Base-by-base conservation (phyloP, 2,329 filamentous ascomycete genomes). In the Colletotrichum liriopes region DNA sequence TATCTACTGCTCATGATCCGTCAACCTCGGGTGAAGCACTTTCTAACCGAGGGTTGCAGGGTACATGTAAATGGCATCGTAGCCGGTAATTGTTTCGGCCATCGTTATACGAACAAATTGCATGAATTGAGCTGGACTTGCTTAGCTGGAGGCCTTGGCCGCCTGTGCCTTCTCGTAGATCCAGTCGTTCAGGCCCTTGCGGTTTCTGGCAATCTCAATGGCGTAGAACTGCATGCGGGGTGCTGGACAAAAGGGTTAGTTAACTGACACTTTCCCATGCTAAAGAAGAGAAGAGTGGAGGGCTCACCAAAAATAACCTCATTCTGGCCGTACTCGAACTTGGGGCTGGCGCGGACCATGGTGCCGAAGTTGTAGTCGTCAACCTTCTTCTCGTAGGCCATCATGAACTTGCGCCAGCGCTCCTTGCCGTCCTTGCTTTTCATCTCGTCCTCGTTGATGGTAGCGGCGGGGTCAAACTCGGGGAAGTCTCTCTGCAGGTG, bases 321-420 rank as follows among this genome's bases (percentile, higher is more conserved):
- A 68, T 97, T 87, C 84, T 97, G 88, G 65, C 92, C 94, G 81
- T 99, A 98, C 83, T 98, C 96, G 65, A 83, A 90, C 77, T 93
- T 94, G 47, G 94, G 89, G 79, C 89, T 93, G 69, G 90, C 88
- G 70, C 96, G 91, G 77, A 99, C 82, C 89, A 99, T 95, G 43
- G 96, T 98, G 67, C 96, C 96, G 83, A 98, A 99, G 87, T 98
- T 99, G 88, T 92, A 99, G 84, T 99, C 97, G 75, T 96, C 93
- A n/a, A 99, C 87, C 84, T 90, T 96, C 84, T 97, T 95, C 85
- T 98, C 95, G 82, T 98, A 99, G 74, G 88, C 86, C 88, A 93
- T 95, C 89, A 98, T 93, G 85, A 98, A 99, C 75, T 93, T 93
- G 78, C 96, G 91, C 96, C 96, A 99, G 81, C 90, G 89, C 84